Conservation (phyloP, 768 basidiomycete genomes). For the Macrolepiota albuminosa region DNA sequence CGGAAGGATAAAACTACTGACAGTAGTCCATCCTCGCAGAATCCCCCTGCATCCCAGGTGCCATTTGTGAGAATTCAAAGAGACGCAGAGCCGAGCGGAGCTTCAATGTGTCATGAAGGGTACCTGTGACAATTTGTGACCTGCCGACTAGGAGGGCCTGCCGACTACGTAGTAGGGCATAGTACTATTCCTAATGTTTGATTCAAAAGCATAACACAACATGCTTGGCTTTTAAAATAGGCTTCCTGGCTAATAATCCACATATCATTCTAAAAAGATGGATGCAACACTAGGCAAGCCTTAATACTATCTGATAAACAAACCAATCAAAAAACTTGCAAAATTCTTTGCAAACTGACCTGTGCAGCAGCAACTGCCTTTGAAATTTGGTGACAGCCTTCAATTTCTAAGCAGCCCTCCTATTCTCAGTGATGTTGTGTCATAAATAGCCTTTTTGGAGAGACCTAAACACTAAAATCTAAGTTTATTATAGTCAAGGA, state of each 20-base stretch:
- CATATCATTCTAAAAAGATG: conserved; percentile 30
- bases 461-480: too few species aligned
- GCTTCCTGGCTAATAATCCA: conserved; percentile 31
- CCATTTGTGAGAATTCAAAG: too few species aligned
- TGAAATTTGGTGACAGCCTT: conserved; percentile 38
- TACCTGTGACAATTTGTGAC: too few species aligned
- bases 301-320: conserved; percentile 27
- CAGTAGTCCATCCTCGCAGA: too few species aligned
- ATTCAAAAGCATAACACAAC: conserved; percentile 50
- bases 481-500: too few species aligned
- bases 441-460: neutral
- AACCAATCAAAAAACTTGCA: neutral
- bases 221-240: conserved; percentile 34
- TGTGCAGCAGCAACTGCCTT: conserved; percentile 40
- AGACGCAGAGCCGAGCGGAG: too few species aligned
- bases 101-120: too few species aligned
- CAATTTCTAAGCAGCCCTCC: conserved; percentile 42
- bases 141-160: too few species aligned
- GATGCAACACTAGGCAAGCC: conserved; percentile 25
- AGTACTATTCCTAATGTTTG: conserved; percentile 41
- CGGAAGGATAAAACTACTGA: too few species aligned
- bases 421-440: conserved; percentile 40
- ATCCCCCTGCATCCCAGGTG: too few species aligned
- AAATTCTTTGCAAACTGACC: conserved; percentile 24
- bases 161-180: too few species aligned